phyloP scores from a whole-genome alignment of 1,139 yeast species.

The Hyphopichia fennica region DNA sequence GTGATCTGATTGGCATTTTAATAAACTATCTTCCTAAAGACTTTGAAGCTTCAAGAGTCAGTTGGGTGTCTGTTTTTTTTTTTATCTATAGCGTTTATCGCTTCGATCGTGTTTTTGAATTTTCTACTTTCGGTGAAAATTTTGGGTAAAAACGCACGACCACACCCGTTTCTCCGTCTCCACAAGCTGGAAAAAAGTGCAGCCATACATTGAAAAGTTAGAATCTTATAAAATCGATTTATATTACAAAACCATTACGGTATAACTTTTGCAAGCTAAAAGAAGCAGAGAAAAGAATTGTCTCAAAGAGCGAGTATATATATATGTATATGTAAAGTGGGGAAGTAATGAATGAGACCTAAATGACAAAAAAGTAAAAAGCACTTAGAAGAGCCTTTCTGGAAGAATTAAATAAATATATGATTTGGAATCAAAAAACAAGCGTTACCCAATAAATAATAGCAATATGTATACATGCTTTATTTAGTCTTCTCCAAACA shows the following conservation, averaged over 20 bases:
- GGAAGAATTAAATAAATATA: no score
- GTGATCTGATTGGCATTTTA: slow-evolving; percentile 61
- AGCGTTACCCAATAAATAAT: no score
- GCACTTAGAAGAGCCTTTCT: no score
- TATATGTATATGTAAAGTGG: no score
- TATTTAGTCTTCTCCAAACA: slow-evolving; percentile 54
- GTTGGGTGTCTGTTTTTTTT: no score
- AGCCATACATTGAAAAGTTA: not conserved
- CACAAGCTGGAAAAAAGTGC: not conserved
- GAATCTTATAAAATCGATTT: not conserved
- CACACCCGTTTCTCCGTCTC: not conserved
- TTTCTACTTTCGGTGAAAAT: no score
- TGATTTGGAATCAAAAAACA: no score
- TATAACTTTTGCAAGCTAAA: not conserved
- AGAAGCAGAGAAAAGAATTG: not conserved
- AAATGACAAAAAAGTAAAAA: no score
- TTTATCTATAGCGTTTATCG: not conserved
- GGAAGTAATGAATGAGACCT: not conserved
- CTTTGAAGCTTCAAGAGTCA: not conserved
- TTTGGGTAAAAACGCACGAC: not conserved
- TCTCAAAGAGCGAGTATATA: no score
- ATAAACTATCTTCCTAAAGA: not conserved
- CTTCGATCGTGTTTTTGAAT: not conserved
- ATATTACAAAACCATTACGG: not conserved
- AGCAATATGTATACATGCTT: not conserved